Base-by-base conservation (phyloP, 1,284 basidiomycete genomes). In the Vanrija sp. region DNA sequence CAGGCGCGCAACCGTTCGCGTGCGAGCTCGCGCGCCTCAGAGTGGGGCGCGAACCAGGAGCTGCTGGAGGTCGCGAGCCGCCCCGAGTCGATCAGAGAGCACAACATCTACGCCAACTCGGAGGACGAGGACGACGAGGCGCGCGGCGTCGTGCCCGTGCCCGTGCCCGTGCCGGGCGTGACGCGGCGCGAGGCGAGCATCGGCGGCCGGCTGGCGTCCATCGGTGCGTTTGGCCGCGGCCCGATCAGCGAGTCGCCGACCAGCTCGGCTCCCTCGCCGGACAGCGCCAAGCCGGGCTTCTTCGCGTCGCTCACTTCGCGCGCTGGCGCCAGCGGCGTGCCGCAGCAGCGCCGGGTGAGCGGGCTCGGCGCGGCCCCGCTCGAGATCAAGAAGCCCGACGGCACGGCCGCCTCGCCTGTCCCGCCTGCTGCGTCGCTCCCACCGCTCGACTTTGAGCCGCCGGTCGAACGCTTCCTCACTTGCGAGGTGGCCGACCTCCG, bases 401-500 rank as follows among this genome's bases (percentile, higher is more conserved):
- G 16, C 26, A 5, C 46, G 6, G n/a, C 38, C 19, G n/a, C 38
- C 34, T 38, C 34, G 12, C 34, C n/a, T 25, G n/a, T 34, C 10
- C 43, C 50, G 34, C 38, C 18, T n/a, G 39, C 40, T 3, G 38
- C 40, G 4, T 10, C 26, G 21, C 40, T 48, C 28, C 46, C 25
- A 3, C 46, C 25, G 4, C 46, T 28, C 14, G 42, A 43, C 26
- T 45, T 54, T 45, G 67, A 77, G 15, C 66, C 64, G 1, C 71
- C 73, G 0, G 62, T 73, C 7, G 73, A 76, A 47, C 59, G 65
- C 6, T 75, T 75, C 61, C 68, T 76, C 69, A 71, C 65, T n/a
- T 72, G 74, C 60, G 79, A 81, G 2, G 80, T 83, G 47, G 87
- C 86, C 53, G 89, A 92, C 63, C 75, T 92, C 54, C 82, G 80